Conservation (phyloP, 2,329 filamentous ascomycete species). For the Penicillium sp. region DNA sequence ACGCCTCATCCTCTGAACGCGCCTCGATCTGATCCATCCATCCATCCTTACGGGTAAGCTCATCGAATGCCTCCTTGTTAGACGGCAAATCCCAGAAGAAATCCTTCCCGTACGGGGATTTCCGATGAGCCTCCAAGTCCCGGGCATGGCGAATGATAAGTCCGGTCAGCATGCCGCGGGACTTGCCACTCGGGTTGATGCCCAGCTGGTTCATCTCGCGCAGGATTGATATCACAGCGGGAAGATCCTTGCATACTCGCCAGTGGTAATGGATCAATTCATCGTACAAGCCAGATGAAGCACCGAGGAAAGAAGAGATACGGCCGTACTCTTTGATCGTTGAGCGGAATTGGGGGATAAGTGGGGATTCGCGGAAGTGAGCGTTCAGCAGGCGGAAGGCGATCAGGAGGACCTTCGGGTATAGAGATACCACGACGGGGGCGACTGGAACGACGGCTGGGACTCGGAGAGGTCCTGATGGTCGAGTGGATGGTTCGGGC, state of each 20-base stretch:
- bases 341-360: constrained; percentile 43
- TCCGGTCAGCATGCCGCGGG: constrained; percentile 31
- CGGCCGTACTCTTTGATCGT: constrained; percentile 44
- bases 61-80: constrained; percentile 31
- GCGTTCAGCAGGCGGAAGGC: constrained; percentile 43
- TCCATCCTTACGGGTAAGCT: constrained; percentile 28
- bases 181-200: constrained; percentile 38
- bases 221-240: constrained; percentile 41
- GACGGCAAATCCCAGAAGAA: constrained; percentile 37
- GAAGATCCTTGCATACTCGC: constrained; percentile 43
- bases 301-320: constrained; percentile 45
- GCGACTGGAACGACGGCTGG: constrained; percentile 33
- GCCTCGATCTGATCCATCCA: constrained; percentile 27
- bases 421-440: constrained; percentile 38
- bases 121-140: constrained; percentile 19
- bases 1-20: not conserved
- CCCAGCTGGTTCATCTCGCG: constrained; percentile 48
- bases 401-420: constrained; percentile 43
- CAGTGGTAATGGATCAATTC: constrained; percentile 47
- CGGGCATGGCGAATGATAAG: constrained; percentile 31
- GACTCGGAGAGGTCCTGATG: constrained; percentile 29
- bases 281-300: constrained; percentile 45
- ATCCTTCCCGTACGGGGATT: constrained; percentile 8
- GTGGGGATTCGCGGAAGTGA: constrained; percentile 42
- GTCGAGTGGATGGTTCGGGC: not conserved